Percentiles rank a stretch among this genome's conserved stretches.
phyloP scores from a whole-genome alignment of 2,329 filamentous ascomycete genomes.

The Cytospora chrysosperma region DNA sequence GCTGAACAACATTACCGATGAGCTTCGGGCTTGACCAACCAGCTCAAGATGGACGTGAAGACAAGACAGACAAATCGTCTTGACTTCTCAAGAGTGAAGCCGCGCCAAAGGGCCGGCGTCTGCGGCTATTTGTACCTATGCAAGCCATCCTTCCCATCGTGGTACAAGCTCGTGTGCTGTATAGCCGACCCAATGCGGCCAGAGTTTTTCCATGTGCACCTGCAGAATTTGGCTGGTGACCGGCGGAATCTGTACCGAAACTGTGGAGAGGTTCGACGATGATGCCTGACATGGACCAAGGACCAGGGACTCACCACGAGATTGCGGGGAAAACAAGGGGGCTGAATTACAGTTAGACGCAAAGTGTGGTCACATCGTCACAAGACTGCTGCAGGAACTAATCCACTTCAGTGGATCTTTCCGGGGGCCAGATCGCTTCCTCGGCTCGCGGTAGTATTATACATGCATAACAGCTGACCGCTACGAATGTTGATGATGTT shows the following conservation, averaged over 20 bases:
- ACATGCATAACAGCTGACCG: too few species aligned
- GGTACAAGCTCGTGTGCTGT: neutral
- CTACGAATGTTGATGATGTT: too few species aligned
- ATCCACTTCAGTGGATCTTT: neutral
- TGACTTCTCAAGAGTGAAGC: too few species aligned
- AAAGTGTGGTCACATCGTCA: neutral
- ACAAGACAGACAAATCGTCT: neutral
- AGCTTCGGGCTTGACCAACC: neutral
- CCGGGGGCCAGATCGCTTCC: too few species aligned
- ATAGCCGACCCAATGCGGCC: constrained; percentile 9
- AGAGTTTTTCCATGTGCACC: constrained; percentile 15
- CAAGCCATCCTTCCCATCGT: too few species aligned
- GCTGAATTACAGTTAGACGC: neutral
- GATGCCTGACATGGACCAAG: neutral
- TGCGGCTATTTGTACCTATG: neutral
- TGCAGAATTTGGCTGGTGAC: constrained; percentile 7
- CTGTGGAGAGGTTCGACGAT: constrained; percentile 11
- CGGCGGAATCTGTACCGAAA: constrained; percentile 13
- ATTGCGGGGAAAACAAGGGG: neutral
- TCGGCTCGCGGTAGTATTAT: too few species aligned
- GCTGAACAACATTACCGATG: constrained; percentile 9
- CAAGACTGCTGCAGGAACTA: neutral
- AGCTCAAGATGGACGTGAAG: neutral
- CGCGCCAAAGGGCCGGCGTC: neutral
- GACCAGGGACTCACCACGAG: too few species aligned